Conservation (phyloP, 192 early-diverging fungal species). For the Entomortierella beljakovae region DNA sequence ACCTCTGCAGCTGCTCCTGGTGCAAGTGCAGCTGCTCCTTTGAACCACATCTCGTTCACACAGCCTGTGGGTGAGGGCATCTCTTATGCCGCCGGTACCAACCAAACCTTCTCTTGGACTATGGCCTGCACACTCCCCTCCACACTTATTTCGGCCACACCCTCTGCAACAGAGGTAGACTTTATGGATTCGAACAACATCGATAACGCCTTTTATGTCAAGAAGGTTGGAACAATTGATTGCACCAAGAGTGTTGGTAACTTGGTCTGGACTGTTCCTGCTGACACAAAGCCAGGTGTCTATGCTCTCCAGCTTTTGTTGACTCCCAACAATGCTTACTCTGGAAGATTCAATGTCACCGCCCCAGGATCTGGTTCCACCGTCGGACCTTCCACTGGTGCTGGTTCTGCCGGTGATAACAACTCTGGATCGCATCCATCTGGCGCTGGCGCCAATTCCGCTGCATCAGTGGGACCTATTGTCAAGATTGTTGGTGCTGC, state of each 20-base stretch:
- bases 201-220: slow-evolving; percentile 53
- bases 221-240: slow-evolving; percentile 54
- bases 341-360: slow-evolving; percentile 45
- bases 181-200: slow-evolving; percentile 57
- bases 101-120: slow-evolving; percentile 56
- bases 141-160: slow-evolving; percentile 32
- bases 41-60: slow-evolving; percentile 54
- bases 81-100: slow-evolving; percentile 42
- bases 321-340: slow-evolving; percentile 50
- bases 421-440: neutral
- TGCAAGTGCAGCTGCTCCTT: neutral
- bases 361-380: slow-evolving; percentile 12
- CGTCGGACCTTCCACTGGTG: neutral
- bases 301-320: slow-evolving; percentile 45
- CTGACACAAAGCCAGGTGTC: slow-evolving; percentile 51
- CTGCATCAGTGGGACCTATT: neutral
- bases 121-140: slow-evolving; percentile 41
- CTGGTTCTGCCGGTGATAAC: slow-evolving; percentile 1
- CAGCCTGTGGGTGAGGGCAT: slow-evolving; percentile 53
- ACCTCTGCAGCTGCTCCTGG: neutral
- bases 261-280: slow-evolving; percentile 52
- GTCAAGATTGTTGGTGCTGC: slow-evolving; percentile 5
- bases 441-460: slow-evolving; percentile 1
- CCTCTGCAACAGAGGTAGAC: slow-evolving; percentile 43
- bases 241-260: slow-evolving; percentile 49